Base-by-base conservation (phyloP, 2,329 filamentous ascomycete species). In the Gnomoniopsis sp. region DNA sequence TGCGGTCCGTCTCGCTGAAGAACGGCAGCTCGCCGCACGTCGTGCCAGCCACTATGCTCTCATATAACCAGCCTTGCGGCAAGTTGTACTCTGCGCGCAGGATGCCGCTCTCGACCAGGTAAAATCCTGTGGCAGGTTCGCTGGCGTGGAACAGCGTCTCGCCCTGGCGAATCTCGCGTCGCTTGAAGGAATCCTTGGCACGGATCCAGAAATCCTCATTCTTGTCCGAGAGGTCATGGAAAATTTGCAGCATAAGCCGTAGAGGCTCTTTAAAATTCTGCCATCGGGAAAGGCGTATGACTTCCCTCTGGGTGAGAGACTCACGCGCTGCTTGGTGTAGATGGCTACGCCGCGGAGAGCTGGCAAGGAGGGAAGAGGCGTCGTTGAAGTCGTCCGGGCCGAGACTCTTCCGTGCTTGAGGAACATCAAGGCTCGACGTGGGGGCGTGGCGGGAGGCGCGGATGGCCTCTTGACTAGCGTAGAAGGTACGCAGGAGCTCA, bases 181-280 rank as follows among this genome's bases (percentile, higher is more conserved):
- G 84, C 43, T 78, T 75, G 69, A 99, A 97, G 75, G 89, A 98
- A 0, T 83, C 78, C 4, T 85, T 85, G 0, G 87, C 88, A 1
- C 85, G 85, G 73, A 93, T 93, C 95, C 95, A 99, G 71, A 98
- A 98, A 72, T 97, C 93, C 72, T 96, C 92, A 68, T 93, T 95
- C 71, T 90, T 87, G 54, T 86, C 79, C 53, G 90, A 96, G 14
- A 97, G 78, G 48, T 91, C 90, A 69, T 95, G 89, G 75, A 99
- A 98, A n/a, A 95, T 91, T 71, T 97, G 93, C 23, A 99, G 82
- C 72, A 99, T 91, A 49, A 99, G 85, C 1, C 91, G 89, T 8
- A 98, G 83, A 0, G 95, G 95, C 70, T 97, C 92, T 64, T 90
- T 90, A 72, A 97, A 96, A 65, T 87, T 86, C 67, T 89, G 87